Conservation (phyloP, 495 filamentous ascomycete species). For the Geoglossum glabrum region DNA sequence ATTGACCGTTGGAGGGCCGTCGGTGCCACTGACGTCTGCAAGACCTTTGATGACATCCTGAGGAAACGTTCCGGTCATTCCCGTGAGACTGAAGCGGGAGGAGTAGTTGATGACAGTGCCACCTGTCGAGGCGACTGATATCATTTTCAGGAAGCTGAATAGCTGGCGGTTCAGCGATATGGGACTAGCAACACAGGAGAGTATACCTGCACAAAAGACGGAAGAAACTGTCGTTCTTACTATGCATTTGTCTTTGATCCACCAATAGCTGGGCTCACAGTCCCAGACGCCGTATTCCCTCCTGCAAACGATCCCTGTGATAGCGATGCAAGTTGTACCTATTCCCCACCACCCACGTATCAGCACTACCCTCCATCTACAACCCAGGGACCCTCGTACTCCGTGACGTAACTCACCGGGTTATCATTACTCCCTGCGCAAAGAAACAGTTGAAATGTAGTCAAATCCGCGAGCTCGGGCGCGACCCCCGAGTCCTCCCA, state of each 20-base stretch:
- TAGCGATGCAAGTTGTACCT: conserved; percentile 25
- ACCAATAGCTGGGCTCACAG: conserved; percentile 27
- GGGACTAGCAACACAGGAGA: neutral
- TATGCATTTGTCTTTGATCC: conserved; percentile 38
- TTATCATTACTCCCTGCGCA: conserved; percentile 40
- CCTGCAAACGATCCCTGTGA: conserved; percentile 23
- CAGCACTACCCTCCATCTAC: neutral
- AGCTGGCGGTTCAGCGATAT: conserved; percentile 2
- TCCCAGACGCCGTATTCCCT: conserved; percentile 31
- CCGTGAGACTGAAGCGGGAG: conserved; percentile 39
- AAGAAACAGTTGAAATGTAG: conserved; percentile 38
- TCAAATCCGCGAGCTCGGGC: conserved; percentile 29
- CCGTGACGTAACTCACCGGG: conserved; percentile 8
- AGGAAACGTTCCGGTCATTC: conserved; percentile 46
- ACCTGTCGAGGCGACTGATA: conserved; percentile 30
- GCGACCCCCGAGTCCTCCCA: conserved; percentile 37
- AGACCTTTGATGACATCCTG: conserved; percentile 22
- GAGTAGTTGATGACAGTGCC: conserved; percentile 39
- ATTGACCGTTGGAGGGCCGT: conserved; percentile 23
- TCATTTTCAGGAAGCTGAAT: conserved; percentile 43
- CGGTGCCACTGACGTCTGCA: conserved; percentile 23
- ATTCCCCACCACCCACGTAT: neutral
- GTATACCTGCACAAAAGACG: neutral
- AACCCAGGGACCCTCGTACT: neutral
- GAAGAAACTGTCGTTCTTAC: conserved; percentile 21